Evolutionary conservation across 768 basidiomycete species (phyloP).

Genomic region (Strobilomyces echinocephalus): DNA sequence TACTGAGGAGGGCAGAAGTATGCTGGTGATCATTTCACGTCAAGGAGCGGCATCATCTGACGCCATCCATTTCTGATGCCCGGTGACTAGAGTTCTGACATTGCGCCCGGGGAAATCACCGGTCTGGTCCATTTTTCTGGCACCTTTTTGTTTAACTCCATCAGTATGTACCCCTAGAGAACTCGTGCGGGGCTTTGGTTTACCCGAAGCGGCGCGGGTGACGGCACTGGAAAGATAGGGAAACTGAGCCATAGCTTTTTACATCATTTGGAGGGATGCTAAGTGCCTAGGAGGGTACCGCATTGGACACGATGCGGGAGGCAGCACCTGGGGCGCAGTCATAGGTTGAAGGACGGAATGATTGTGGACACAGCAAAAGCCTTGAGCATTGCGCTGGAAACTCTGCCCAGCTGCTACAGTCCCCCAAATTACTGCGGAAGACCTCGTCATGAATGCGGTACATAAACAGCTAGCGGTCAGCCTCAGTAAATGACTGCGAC

Average conservation of each 20-base stretch:
- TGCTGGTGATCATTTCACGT: no score
- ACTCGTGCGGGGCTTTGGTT: constrained; percentile 4
- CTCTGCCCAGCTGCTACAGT: constrained; percentile 37
- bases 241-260: constrained; percentile 1
- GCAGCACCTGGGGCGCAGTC: background rate
- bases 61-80: no score
- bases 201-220: constrained; percentile 1
- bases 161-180: constrained; percentile 1
- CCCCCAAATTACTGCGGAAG: background rate
- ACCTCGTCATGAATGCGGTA: background rate
- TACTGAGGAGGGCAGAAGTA: no score
- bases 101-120: constrained; percentile 16
- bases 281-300: background rate
- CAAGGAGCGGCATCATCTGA: no score
- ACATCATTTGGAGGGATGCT: background rate
- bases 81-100: background rate
- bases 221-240: background rate
- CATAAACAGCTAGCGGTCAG: no score
- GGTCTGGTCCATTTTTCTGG: background rate
- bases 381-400: constrained; percentile 44
- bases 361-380: constrained; percentile 17
- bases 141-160: background rate
- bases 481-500: no score
- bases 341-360: background rate
- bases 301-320: constrained; percentile 40